Conservation (phyloP, 495 filamentous ascomycete genomes). For the Talaromyces nanjingensis region DNA sequence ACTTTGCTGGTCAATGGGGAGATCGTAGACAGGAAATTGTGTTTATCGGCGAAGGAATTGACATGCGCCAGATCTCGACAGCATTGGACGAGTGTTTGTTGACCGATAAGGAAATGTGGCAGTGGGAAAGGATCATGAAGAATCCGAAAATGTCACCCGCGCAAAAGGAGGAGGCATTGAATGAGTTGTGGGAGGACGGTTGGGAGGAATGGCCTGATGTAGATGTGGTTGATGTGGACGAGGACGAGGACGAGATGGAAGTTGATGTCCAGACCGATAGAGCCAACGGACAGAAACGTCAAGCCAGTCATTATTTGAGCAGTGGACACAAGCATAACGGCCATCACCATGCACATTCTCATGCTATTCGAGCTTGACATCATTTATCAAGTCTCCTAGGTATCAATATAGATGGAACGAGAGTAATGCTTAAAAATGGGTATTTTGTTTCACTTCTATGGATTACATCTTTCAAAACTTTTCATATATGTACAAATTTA, state of each 20-base stretch:
- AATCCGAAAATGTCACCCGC: constrained; percentile 22
- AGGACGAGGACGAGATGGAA: constrained; percentile 18
- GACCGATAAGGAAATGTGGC: constrained; percentile 38
- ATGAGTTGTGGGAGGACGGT: constrained; percentile 45
- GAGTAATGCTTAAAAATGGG: neutral
- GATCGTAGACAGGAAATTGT: constrained; percentile 55
- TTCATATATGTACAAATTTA: neutral
- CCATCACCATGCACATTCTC: constrained; percentile 32
- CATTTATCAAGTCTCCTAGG: neutral
- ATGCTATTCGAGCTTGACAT: constrained; percentile 3
- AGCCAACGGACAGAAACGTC: constrained; percentile 14
- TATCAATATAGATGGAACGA: neutral
- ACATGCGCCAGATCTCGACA: constrained; percentile 28
- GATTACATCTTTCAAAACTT: neutral
- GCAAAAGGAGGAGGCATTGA: constrained; percentile 31
- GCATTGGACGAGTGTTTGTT: constrained; percentile 46
- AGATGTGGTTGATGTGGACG: constrained; percentile 32
- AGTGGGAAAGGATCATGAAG: constrained; percentile 45
- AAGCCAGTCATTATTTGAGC: constrained; percentile 24
- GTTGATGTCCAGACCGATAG: neutral
- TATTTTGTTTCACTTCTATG: neutral
- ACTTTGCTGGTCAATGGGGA: constrained; percentile 47
- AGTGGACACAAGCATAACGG: constrained; percentile 28
- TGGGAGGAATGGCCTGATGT: constrained; percentile 47
- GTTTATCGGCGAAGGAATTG: constrained; percentile 51